Percentiles rank a stretch among this genome's conserved stretches.
These are phyloP conservation scores for Kandelia obovata DNA, from an alignment of 345 rosid species.

Conservation along the genomic window DNA sequence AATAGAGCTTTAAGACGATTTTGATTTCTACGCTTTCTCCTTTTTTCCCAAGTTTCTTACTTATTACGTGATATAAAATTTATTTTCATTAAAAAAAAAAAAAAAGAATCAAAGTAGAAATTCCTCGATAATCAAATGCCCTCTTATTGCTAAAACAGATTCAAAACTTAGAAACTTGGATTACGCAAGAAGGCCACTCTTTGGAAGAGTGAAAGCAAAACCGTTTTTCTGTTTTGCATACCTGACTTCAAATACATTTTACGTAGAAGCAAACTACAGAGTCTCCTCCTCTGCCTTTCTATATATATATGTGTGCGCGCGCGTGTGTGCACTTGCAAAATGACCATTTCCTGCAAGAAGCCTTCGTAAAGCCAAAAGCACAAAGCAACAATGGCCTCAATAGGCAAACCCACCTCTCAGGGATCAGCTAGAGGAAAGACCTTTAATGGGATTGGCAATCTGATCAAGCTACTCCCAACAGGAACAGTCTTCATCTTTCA, in stretches of 20 bases:
- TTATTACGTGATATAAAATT: no score
- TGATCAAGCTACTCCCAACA: conserved; percentile 81
- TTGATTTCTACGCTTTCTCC: no score
- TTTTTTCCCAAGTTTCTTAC: no score
- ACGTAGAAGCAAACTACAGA: conserved; percentile 23
- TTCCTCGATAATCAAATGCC: no score
- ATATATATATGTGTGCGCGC: conserved; percentile 11
- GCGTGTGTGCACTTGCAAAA: background rate
- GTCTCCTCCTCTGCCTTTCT: background rate
- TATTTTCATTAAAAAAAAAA: no score
- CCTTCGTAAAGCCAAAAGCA: background rate
- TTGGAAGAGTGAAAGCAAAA: conserved; percentile 27
- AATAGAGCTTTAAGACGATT: no score
- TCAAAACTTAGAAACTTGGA: no score
- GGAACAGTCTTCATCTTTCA: conserved; percentile 80
- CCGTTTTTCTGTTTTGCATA: background rate
- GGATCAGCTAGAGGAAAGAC: conserved; percentile 42
- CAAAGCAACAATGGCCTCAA: conserved; percentile 1
- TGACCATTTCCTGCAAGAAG: background rate
- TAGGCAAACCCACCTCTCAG: conserved; percentile 4
- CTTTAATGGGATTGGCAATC: conserved; percentile 55
- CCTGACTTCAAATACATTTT: background rate
- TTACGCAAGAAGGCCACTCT: background rate
- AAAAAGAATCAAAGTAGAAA: no score
- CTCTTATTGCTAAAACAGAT: no score